Evolutionary conservation across 2,329 filamentous ascomycete species (phyloP).

Genomic region (Phoma herbarum): DNA sequence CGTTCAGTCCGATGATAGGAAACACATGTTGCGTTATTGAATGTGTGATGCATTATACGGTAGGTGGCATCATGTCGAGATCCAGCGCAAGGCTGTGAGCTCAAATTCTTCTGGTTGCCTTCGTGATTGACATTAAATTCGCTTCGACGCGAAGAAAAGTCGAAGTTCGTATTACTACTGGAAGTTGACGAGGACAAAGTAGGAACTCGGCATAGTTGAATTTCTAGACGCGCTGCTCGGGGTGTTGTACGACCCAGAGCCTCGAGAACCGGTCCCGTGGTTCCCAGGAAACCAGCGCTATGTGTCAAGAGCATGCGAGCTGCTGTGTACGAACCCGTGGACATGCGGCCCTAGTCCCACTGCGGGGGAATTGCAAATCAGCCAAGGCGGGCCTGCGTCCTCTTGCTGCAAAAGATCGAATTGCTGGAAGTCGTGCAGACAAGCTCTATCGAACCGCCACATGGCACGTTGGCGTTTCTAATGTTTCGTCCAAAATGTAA

Average conservation of each 20-base stretch:
- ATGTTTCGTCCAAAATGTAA: conserved; percentile 18
- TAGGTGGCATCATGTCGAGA: not conserved
- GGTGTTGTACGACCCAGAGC: conserved; percentile 1
- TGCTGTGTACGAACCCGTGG: conserved; percentile 8
- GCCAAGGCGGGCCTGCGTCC: conserved; percentile 12
- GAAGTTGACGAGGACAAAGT: not conserved
- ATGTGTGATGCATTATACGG: not conserved
- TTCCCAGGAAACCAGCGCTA: conserved; percentile 8
- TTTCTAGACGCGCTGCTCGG: not conserved
- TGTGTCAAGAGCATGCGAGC: conserved; percentile 18
- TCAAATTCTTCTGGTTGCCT: not conserved
- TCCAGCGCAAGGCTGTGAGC: not conserved
- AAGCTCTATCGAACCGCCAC: conserved; percentile 21
- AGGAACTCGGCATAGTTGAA: conserved; percentile 6
- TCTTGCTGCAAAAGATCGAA: conserved; percentile 1
- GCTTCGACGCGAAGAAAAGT: not conserved
- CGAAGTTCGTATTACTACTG: not conserved
- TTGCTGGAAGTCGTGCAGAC: conserved; percentile 18
- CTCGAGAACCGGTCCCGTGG: conserved; percentile 2
- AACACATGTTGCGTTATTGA: not conserved
- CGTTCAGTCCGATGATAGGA: conserved; percentile 5
- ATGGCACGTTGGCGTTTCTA: conserved; percentile 12
- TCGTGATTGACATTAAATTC: not conserved
- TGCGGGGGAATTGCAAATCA: conserved; percentile 22
- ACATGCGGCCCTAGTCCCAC: conserved; percentile 14